Conservation (phyloP, 2,329 filamentous ascomycete species). For the Aspergillus tanneri region DNA sequence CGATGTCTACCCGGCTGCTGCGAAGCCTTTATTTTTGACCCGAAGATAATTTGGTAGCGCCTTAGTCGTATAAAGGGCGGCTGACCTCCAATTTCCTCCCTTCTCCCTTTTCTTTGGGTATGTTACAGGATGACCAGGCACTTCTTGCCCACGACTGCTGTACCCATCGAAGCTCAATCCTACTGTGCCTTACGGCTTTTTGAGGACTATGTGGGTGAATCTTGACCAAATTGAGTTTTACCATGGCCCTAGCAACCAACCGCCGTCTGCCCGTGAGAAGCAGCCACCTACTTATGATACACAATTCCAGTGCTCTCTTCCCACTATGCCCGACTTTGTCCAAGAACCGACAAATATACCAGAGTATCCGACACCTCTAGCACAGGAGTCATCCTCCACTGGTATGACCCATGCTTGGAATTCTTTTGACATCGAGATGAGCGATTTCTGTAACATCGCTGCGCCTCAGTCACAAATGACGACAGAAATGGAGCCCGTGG, state of each 20-base stretch:
- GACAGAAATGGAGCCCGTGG: too few species aligned
- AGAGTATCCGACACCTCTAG: slow-evolving; percentile 3
- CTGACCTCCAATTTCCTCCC: too few species aligned
- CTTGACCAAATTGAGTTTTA: slow-evolving; percentile 16
- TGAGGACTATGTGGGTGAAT: slow-evolving; percentile 10
- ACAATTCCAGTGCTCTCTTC: slow-evolving; percentile 5
- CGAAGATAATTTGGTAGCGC: not conserved
- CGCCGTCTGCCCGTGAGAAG: slow-evolving; percentile 5
- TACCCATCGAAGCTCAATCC: not conserved
- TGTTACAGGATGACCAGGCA: too few species aligned
- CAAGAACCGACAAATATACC: slow-evolving; percentile 6
- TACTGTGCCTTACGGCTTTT: not conserved
- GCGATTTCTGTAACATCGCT: too few species aligned
- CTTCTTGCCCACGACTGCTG: too few species aligned
- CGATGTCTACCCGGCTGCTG: too few species aligned
- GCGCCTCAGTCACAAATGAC: too few species aligned
- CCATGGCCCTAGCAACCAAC: slow-evolving; percentile 7
- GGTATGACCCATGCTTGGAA: slow-evolving; percentile 11
- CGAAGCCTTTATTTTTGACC: too few species aligned
- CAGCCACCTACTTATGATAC: slow-evolving; percentile 1
- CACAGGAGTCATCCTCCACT: slow-evolving; percentile 1
- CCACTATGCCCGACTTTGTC: slow-evolving; percentile 7
- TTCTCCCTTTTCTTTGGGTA: not conserved
- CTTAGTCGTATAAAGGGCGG: not conserved
- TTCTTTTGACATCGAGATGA: slow-evolving; percentile 12